These are phyloP conservation scores for Rhizophagus prolifer DNA, from an alignment of 192 early-diverging fungal genomes.

Conservation along the genomic window DNA sequence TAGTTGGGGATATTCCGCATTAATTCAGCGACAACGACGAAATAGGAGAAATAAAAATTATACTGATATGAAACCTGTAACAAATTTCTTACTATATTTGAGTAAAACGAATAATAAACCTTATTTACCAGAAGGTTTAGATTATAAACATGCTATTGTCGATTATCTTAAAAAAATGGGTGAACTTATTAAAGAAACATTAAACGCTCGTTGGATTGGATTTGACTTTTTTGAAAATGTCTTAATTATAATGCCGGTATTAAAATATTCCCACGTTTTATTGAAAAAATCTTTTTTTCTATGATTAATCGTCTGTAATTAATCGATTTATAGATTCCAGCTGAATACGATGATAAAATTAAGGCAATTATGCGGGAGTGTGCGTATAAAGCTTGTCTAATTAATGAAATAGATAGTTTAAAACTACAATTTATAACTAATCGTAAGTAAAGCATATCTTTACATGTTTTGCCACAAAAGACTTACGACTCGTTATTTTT, in stretches of 20 bases:
- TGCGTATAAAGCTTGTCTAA: constrained; percentile 52
- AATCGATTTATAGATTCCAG: constrained; percentile 32
- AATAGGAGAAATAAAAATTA: background rate
- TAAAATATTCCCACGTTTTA: too few species aligned
- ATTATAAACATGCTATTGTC: background rate
- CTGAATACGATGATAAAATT: constrained; percentile 26
- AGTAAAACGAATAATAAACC: background rate
- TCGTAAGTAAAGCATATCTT: too few species aligned
- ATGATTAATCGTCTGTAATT: too few species aligned
- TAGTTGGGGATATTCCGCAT: background rate
- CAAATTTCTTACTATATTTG: background rate
- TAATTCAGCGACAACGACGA: background rate
- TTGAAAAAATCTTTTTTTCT: too few species aligned
- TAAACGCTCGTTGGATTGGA: background rate
- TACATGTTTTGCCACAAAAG: too few species aligned
- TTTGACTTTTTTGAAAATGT: constrained; percentile 13
- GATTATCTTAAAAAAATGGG: constrained; percentile 5
- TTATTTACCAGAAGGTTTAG: background rate
- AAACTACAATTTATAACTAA: too few species aligned
- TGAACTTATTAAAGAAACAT: background rate
- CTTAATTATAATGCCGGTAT: background rate
- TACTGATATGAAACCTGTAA: background rate
- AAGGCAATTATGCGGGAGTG: constrained; percentile 53
- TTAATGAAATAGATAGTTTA: too few species aligned
- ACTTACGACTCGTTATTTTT: background rate